Conservation (phyloP, 768 basidiomycete species). For the Hypsizygus marmoreus region DNA sequence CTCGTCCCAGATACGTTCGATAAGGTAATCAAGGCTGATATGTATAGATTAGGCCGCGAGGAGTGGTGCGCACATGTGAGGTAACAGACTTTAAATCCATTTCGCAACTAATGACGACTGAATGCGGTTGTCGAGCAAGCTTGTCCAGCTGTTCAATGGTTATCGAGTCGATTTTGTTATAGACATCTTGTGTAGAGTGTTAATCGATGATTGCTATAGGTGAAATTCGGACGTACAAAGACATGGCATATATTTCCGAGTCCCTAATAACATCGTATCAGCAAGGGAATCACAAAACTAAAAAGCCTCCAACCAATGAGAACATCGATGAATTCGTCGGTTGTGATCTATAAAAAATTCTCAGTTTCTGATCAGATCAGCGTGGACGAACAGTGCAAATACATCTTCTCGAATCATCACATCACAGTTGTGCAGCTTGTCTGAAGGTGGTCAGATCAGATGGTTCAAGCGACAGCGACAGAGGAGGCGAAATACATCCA, state of each 20-base stretch:
- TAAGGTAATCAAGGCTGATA: slow-evolving; percentile 66
- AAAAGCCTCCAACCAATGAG: slow-evolving; percentile 65
- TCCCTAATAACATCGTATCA: slow-evolving; percentile 50
- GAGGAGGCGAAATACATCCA: slow-evolving; percentile 56
- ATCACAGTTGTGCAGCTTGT: slow-evolving; percentile 92
- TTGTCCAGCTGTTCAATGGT: slow-evolving; percentile 83
- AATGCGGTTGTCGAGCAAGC: slow-evolving; percentile 76
- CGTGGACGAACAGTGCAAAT: slow-evolving; percentile 10
- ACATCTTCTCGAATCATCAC: slow-evolving; percentile 99
- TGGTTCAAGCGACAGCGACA: not conserved
- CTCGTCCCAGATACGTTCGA: slow-evolving; percentile 79
- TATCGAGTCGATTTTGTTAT: slow-evolving; percentile 95
- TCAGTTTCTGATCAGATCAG: too few relatives aligned
- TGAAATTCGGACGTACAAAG: slow-evolving; percentile 57
- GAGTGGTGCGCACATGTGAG: slow-evolving; percentile 3
- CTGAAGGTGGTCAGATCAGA: slow-evolving; percentile 34
- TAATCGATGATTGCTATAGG: not conserved
- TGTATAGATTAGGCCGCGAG: slow-evolving; percentile 4
- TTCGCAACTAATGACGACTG: slow-evolving; percentile 96
- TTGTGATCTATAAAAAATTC: slow-evolving; percentile 66
- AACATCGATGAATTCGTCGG: slow-evolving; percentile 98
- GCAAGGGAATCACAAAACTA: not conserved
- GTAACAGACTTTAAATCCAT: slow-evolving; percentile 79
- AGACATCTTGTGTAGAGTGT: slow-evolving; percentile 62
- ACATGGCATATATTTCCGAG: slow-evolving; percentile 93